phyloP scores from a whole-genome alignment of 306 rosid species.

The Castanea sativa region DNA sequence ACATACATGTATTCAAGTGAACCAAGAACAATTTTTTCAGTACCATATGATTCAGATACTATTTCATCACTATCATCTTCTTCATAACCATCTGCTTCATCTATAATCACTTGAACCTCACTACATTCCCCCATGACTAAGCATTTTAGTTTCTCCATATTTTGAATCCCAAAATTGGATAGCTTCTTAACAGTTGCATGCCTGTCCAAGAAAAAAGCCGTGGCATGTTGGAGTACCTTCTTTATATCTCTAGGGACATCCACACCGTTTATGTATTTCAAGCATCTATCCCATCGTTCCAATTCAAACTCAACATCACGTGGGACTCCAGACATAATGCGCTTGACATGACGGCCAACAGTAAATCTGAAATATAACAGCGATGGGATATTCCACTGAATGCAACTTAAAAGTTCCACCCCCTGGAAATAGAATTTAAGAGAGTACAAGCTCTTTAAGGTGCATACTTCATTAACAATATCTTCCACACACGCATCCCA shows the following conservation, averaged over 20 bases:
- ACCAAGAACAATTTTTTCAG: not conserved
- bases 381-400: not conserved
- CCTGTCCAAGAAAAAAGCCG: not conserved
- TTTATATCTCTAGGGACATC: not conserved
- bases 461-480: constrained; percentile 10
- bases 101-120: not conserved
- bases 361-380: not conserved
- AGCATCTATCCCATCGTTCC: not conserved
- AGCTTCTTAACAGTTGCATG: not conserved
- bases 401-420: not conserved
- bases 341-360: not conserved
- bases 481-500: constrained; percentile 14
- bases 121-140: not conserved
- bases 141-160: not conserved
- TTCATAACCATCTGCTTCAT: not conserved
- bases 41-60: too few relatives aligned
- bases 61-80: not conserved
- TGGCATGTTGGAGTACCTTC: not conserved
- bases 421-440: constrained; percentile 13
- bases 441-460: not conserved
- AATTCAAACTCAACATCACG: not conserved
- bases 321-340: not conserved
- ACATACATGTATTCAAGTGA: not conserved
- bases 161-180: not conserved
- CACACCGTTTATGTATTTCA: not conserved